Evolutionary conservation across 73 alveolate genomes (phyloP).

Genomic region (Durusdinium trenchii): DNA sequence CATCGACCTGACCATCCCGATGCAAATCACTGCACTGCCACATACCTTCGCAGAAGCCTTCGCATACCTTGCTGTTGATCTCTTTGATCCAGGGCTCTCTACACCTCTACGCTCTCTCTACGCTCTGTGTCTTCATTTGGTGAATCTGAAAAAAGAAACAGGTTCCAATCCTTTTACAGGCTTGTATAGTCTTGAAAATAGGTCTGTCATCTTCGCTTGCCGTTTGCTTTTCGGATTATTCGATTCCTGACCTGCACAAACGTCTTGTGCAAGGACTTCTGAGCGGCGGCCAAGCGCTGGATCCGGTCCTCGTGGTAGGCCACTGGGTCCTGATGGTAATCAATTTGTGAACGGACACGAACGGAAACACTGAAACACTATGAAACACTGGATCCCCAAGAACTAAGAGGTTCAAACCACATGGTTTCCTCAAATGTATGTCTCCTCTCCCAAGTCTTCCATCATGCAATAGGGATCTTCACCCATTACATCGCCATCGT

Average conservation of each 20-base stretch:
- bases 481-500: conserved; percentile 45
- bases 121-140: too few species aligned
- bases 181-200: too few species aligned
- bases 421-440: not conserved
- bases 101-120: too few species aligned
- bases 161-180: too few species aligned
- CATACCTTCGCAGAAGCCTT: too few species aligned
- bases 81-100: too few species aligned
- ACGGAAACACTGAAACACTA: not conserved
- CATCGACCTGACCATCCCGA: too few species aligned
- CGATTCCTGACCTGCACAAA: conserved; percentile 64
- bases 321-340: conserved; percentile 60
- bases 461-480: conserved; percentile 89
- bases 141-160: too few species aligned
- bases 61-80: too few species aligned
- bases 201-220: too few species aligned
- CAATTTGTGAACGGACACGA: not conserved
- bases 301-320: conserved; percentile 75
- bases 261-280: conserved; percentile 59
- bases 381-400: not conserved
- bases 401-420: not conserved
- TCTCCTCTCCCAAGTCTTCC: conserved; percentile 90
- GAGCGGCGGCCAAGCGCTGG: conserved; percentile 37
- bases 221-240: too few species aligned
- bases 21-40: too few species aligned